phyloP scores from a whole-genome alignment of 768 basidiomycete species.

The Gyrodon lividus region DNA sequence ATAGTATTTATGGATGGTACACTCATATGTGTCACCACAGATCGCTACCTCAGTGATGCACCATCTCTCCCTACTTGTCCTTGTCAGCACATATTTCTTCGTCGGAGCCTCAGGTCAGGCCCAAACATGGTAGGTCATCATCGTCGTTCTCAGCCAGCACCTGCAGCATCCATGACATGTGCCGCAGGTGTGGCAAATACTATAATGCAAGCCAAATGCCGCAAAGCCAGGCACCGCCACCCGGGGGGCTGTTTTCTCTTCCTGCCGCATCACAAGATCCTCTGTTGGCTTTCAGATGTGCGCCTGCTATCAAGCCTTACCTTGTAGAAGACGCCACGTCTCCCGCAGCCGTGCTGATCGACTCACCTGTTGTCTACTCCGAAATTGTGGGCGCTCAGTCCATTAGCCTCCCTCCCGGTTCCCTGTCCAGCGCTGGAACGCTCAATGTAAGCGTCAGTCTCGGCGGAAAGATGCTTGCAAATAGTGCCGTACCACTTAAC shows the following conservation, averaged over 20 bases:
- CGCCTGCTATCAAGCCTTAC: conserved; percentile 57
- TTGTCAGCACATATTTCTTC: conserved; percentile 16
- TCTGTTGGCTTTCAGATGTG: conserved; percentile 56
- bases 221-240: conserved; percentile 35
- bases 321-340: conserved; percentile 48
- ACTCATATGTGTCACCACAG: background rate
- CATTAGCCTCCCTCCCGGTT: conserved; percentile 35
- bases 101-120: conserved; percentile 12
- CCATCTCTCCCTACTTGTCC: conserved; percentile 6
- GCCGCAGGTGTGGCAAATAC: conserved; percentile 46
- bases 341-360: conserved; percentile 49
- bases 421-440: conserved; percentile 23
- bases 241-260: conserved; percentile 48
- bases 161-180: background rate
- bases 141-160: background rate
- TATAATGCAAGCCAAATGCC: conserved; percentile 45
- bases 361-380: conserved; percentile 47
- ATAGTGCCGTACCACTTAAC: conserved; percentile 51
- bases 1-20: background rate
- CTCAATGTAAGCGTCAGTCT: conserved; percentile 45
- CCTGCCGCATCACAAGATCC: conserved; percentile 39
- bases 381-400: conserved; percentile 44
- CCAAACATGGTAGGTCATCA: conserved; percentile 29
- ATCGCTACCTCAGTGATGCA: conserved; percentile 5
- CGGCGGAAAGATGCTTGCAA: conserved; percentile 42